Conservation (phyloP, 495 filamentous ascomycete genomes). For the Hamigera avellanea region DNA sequence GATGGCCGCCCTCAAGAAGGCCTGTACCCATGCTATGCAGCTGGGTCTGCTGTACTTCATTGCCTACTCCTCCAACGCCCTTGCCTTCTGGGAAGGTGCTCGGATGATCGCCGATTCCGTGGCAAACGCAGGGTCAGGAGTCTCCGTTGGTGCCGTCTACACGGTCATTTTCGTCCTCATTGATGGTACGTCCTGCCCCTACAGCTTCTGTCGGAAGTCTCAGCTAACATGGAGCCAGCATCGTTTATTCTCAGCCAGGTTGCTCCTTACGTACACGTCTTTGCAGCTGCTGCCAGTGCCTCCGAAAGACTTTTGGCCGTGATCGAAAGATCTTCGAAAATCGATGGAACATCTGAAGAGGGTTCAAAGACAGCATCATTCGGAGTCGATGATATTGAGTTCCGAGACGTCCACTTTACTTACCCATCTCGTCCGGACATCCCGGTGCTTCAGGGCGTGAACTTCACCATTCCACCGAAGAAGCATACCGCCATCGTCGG, state of each 20-base stretch:
- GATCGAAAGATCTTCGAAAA: slow-evolving; percentile 38
- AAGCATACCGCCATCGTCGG: slow-evolving; percentile 58
- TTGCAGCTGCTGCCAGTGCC: slow-evolving; percentile 43
- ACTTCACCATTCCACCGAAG: slow-evolving; percentile 39
- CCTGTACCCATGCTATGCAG: slow-evolving; percentile 44
- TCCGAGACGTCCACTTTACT: slow-evolving; percentile 38
- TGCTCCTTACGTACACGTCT: slow-evolving; percentile 50
- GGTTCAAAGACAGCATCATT: too few species aligned
- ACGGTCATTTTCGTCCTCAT: slow-evolving; percentile 57
- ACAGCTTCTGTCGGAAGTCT: neutral
- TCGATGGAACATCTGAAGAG: slow-evolving; percentile 25
- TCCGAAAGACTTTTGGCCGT: slow-evolving; percentile 37
- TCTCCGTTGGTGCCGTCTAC: slow-evolving; percentile 47
- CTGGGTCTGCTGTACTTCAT: slow-evolving; percentile 59
- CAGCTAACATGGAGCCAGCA: slow-evolving; percentile 26
- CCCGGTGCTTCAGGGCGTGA: slow-evolving; percentile 39
- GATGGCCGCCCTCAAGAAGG: slow-evolving; percentile 45
- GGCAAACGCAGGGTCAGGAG: slow-evolving; percentile 13
- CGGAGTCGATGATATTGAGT: slow-evolving; percentile 34
- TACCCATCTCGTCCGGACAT: slow-evolving; percentile 54
- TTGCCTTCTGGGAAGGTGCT: slow-evolving; percentile 58
- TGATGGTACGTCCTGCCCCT: slow-evolving; percentile 34
- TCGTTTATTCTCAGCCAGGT: slow-evolving; percentile 51
- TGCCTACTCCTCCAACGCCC: slow-evolving; percentile 49
- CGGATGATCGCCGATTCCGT: slow-evolving; percentile 38